Conservation (phyloP, 2,329 filamentous ascomycete genomes). For the Exophiala bonariae region DNA sequence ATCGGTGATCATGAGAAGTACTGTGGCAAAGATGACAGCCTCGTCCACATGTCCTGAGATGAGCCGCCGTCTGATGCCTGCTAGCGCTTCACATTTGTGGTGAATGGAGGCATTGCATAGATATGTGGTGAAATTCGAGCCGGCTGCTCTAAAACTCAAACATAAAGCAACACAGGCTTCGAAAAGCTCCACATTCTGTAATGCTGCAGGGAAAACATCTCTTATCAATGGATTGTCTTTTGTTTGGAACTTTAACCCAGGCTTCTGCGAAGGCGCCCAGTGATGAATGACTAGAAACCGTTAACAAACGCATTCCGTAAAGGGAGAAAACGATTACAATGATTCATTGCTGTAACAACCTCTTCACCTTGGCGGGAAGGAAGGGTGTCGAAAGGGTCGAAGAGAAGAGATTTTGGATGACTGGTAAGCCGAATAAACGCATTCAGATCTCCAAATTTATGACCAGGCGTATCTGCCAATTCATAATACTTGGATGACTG, state of each 20-base stretch:
- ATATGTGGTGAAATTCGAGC: slow-evolving; percentile 10
- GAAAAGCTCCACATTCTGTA: slow-evolving; percentile 21
- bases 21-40: slow-evolving; percentile 18
- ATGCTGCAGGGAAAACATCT: slow-evolving; percentile 14
- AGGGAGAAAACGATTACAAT: slow-evolving; percentile 8
- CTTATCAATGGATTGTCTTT: slow-evolving; percentile 21
- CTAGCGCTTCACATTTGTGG: slow-evolving; percentile 18
- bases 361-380: slow-evolving; percentile 12
- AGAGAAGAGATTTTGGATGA: slow-evolving; percentile 11
- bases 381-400: slow-evolving; percentile 17
- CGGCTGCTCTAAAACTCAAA: slow-evolving; percentile 17
- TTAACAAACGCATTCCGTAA: slow-evolving; percentile 2
- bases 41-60: slow-evolving; percentile 15
- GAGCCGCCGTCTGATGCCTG: slow-evolving; percentile 13
- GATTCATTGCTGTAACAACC: slow-evolving; percentile 17
- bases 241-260: slow-evolving; percentile 17
- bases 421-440: slow-evolving; percentile 1
- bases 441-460: neutral
- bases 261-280: slow-evolving; percentile 19
- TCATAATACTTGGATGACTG: too few species aligned
- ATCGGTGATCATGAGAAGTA: slow-evolving; percentile 24
- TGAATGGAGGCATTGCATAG: slow-evolving; percentile 14
- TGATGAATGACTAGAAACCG: slow-evolving; percentile 12
- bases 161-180: slow-evolving; percentile 18
- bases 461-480: too few species aligned